Base-by-base conservation (phyloP, 306 rosid genomes). In the Gynostemma pentaphyllum region DNA sequence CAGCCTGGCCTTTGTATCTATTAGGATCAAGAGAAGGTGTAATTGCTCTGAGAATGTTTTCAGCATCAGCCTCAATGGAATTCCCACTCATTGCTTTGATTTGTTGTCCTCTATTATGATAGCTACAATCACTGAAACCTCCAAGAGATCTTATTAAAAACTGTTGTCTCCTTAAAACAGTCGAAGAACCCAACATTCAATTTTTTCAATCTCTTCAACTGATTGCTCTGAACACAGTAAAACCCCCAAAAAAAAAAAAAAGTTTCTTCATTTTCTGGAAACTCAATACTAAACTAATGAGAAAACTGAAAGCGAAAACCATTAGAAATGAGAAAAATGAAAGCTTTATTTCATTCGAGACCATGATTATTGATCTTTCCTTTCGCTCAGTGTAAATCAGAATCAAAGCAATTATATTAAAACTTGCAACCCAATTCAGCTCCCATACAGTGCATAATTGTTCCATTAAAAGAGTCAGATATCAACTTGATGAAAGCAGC, bases 1-100 rank as follows among this genome's bases (percentile, higher is more conserved):
- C 97, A 66, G 94, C 94, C 65, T 87, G 90, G 68, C 97, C 95
- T 81, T 90, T 90, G 70, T 90, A 80, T 63, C 79, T 90, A 47
- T 69, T 72, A 22, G 62, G 71, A 76, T 87, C 90, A 79, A 90
- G 83, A 49, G 68, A 46, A 24, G 90, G 97, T 41, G 90, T 90
- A 76, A 90, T 84, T 60, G 83, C 81, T 63, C 82, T 41, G 54
- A 87, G 36, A 73, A 85, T 71, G 56, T 46, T 72, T 75, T 81
- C 95, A 65, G 82, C 82, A 78, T 83, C 88, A 61, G 77, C 90
- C 77, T 87, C 95, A 49, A 74, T 55, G 22, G 68, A 49, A 28
- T 42, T 22, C 8, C 61, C 71, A 61, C 69, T 59, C 56, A 29
- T 40, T 27, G 79, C 75, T 21, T 56, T 62, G 47, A 64, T 49